A percentile compares a stretch with the other conserved stretches of the same genome.
Conservation (phyloP, 257 asterid genomes). For the Capsicum chinense region DNA sequence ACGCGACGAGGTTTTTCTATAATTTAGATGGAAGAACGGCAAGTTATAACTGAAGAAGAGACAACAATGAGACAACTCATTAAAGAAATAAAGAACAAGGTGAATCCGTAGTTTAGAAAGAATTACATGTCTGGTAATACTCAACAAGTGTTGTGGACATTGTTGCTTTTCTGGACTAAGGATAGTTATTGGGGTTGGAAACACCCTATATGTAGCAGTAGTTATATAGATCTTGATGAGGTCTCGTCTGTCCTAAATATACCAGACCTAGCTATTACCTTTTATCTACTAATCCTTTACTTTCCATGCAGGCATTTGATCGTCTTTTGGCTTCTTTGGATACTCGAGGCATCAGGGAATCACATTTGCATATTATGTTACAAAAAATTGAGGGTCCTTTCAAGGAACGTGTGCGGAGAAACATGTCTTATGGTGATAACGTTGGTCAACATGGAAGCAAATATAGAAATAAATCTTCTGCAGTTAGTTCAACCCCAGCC, state of each 20-base stretch:
- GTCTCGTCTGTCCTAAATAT: constrained; percentile 8
- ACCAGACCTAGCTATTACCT: background rate
- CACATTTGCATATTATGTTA: constrained; percentile 92
- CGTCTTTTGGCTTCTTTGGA: constrained; percentile 76
- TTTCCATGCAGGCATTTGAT: constrained; percentile 77
- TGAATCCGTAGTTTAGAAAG: background rate
- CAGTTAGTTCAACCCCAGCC: constrained; percentile 45
- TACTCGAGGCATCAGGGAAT: constrained; percentile 91
- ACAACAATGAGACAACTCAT: background rate
- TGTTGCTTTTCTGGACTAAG: background rate
- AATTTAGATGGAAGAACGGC: background rate
- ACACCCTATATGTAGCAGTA: background rate
- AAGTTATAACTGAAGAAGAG: too few species aligned
- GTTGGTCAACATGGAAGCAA: constrained; percentile 31
- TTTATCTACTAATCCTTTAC: constrained; percentile 14
- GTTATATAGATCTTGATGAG: background rate
- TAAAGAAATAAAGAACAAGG: background rate
- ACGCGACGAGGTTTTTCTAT: background rate
- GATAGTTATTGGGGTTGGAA: constrained; percentile 10
- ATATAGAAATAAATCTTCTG: constrained; percentile 49
- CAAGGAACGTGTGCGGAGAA: constrained; percentile 61
- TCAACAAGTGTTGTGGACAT: background rate
- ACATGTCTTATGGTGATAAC: constrained; percentile 35
- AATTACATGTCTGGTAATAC: constrained; percentile 2
- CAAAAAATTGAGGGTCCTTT: constrained; percentile 79